phyloP scores from a whole-genome alignment of 495 filamentous ascomycete genomes.

The Daldinia vernicosa region DNA sequence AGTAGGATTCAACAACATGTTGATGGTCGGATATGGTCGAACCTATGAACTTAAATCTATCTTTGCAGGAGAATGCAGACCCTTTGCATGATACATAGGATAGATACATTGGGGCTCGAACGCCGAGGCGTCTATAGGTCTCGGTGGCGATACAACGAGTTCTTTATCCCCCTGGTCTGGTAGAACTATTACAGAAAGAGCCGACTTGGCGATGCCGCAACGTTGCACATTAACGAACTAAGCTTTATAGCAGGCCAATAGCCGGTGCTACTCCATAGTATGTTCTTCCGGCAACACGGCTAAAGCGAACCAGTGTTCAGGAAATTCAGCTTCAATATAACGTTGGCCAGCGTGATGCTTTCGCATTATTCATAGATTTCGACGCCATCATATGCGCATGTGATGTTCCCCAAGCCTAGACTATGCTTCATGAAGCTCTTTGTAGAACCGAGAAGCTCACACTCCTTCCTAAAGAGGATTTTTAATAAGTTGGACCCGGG shows the following conservation, averaged over 20 bases:
- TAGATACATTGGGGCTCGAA: constrained; percentile 28
- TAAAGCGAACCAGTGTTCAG: constrained; percentile 20
- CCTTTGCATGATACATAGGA: constrained; percentile 35
- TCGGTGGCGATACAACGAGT: constrained; percentile 22
- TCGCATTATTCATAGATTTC: constrained; percentile 7
- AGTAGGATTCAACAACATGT: constrained; percentile 12
- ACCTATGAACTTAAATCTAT: constrained; percentile 18
- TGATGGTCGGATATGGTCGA: constrained; percentile 24
- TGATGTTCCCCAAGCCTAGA: neutral
- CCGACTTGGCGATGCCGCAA: constrained; percentile 37
- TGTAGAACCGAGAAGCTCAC: constrained; percentile 5
- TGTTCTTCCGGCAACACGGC: constrained; percentile 35
- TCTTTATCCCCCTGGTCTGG: constrained; percentile 23
- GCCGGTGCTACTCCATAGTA: constrained; percentile 26
- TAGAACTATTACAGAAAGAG: constrained; percentile 17
- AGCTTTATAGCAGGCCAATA: constrained; percentile 37
- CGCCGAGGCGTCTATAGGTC: neutral
- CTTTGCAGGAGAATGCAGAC: constrained; percentile 19
- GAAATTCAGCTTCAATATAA: constrained; percentile 15
- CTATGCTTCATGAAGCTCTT: neutral
- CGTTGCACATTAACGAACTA: constrained; percentile 33
- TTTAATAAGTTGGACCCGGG: constrained; percentile 4
- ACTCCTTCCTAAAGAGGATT: constrained; percentile 31
- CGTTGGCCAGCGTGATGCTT: constrained; percentile 2
- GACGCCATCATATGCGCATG: constrained; percentile 5